Percentiles rank a stretch among this genome's conserved stretches.
Conservation (phyloP, 495 filamentous ascomycete species). For the Cercophora scortea region DNA sequence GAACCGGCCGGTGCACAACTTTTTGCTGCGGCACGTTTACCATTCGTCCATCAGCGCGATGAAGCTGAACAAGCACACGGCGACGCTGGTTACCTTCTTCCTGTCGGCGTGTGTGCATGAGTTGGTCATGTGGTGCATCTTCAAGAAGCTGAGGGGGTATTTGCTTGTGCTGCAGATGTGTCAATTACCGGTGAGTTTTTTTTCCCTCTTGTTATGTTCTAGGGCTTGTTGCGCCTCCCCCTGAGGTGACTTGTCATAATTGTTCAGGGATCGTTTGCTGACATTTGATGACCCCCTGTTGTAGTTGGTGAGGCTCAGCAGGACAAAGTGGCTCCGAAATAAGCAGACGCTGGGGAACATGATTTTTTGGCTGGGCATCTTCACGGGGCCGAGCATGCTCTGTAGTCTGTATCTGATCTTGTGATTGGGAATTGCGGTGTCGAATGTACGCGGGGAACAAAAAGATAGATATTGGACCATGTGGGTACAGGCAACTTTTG, state of each 20-base stretch:
- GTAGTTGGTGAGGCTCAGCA: conserved; percentile 50
- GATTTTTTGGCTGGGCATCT: conserved; percentile 67
- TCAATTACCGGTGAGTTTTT: conserved; percentile 47
- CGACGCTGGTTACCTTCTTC: conserved; percentile 67
- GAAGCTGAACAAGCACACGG: conserved; percentile 57
- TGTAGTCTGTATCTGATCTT: conserved; percentile 66
- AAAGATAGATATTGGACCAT: too few relatives aligned
- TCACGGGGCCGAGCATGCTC: conserved; percentile 62
- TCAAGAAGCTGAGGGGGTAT: conserved; percentile 69
- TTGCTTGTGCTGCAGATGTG: conserved; percentile 62
- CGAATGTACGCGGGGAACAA: too few relatives aligned
- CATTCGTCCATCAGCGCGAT: conserved; percentile 64
- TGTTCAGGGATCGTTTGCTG: background rate
- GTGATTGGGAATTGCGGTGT: conserved; percentile 16
- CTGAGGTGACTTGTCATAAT: too few relatives aligned
- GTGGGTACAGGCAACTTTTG: too few relatives aligned
- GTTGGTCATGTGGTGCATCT: conserved; percentile 69
- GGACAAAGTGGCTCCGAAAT: conserved; percentile 53
- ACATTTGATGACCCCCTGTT: background rate
- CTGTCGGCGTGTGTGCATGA: conserved; percentile 64
- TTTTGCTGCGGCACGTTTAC: conserved; percentile 67
- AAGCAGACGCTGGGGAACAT: conserved; percentile 57
- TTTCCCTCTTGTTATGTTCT: background rate
- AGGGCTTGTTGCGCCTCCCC: background rate
- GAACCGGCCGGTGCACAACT: conserved; percentile 64